A percentile compares a stretch with the other conserved stretches of the same genome.
Evolutionary conservation across 2,329 filamentous ascomycete genomes (phyloP).

Genomic region (Metarhizium brunneum): DNA sequence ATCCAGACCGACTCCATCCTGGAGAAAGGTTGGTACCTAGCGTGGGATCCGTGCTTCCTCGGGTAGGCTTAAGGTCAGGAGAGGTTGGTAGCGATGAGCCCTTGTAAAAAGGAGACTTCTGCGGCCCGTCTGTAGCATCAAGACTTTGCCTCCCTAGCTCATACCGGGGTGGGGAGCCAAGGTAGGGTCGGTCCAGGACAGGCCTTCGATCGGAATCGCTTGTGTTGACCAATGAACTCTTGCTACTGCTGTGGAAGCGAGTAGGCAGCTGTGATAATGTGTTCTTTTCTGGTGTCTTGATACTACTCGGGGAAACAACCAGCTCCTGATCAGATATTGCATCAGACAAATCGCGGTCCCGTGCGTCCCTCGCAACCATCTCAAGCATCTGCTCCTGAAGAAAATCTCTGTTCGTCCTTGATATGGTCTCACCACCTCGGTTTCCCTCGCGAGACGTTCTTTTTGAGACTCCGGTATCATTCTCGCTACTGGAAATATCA

Average conservation of each 20-base stretch:
- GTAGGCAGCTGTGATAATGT: constrained; percentile 18
- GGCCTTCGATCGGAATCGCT: constrained; percentile 30
- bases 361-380: constrained; percentile 46
- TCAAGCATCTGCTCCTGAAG: constrained; percentile 54
- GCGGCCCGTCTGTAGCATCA: constrained; percentile 32
- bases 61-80: constrained; percentile 38
- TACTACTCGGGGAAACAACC: constrained; percentile 20
- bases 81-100: constrained; percentile 41
- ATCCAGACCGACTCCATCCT: constrained; percentile 50
- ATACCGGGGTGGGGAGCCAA: constrained; percentile 15
- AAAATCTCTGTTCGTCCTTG: constrained; percentile 39
- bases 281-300: constrained; percentile 22
- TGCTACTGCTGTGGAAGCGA: constrained; percentile 23
- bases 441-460: constrained; percentile 17
- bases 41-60: constrained; percentile 43
- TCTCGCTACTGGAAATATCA: constrained; percentile 51
- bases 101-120: constrained; percentile 30
- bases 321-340: constrained; percentile 19
- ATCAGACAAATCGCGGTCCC: constrained; percentile 29
- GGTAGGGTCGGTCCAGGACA: constrained; percentile 11
- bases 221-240: constrained; percentile 25
- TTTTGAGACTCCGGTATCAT: constrained; percentile 28
- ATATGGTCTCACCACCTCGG: constrained; percentile 31
- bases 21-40: constrained; percentile 57
- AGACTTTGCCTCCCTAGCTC: constrained; percentile 32